Percentiles rank a stretch among this genome's conserved stretches.
Evolutionary conservation across 441 rosid genomes (phyloP).

Genomic region (Corymbia citriodora): DNA sequence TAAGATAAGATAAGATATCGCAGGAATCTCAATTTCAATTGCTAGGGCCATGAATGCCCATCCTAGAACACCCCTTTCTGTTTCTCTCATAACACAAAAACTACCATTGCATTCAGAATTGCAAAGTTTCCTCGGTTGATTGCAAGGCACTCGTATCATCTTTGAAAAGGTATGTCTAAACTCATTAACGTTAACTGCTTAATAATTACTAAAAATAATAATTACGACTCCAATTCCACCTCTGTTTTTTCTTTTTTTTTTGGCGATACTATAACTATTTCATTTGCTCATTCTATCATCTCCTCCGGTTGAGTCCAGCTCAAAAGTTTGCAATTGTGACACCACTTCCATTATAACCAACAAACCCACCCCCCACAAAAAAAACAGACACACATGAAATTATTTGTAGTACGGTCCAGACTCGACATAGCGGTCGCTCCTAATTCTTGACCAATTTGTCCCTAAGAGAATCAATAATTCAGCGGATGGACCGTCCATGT

Average conservation of each 20-base stretch:
- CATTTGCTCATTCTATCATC: background rate
- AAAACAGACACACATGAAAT: no score
- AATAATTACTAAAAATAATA: background rate
- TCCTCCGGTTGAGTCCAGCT: background rate
- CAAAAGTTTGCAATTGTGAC: background rate
- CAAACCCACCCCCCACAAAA: background rate
- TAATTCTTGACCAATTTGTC: background rate
- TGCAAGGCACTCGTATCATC: rapidly evolving
- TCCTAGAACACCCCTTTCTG: background rate
- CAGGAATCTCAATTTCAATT: background rate
- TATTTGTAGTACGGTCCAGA: background rate
- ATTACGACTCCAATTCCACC: background rate
- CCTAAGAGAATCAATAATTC: background rate
- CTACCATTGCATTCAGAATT: rapidly evolving
- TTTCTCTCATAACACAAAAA: background rate
- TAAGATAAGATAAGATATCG: background rate
- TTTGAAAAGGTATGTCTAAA: background rate
- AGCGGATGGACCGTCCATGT: rapidly evolving
- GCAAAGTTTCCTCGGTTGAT: background rate
- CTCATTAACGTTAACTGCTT: background rate
- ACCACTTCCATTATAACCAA: background rate
- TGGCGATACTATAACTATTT: background rate
- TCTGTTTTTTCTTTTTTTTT: background rate
- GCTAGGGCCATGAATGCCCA: background rate
- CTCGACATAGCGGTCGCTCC: background rate